Conservation (phyloP, 2,329 filamentous ascomycete genomes). For the Aureobasidium vineae region DNA sequence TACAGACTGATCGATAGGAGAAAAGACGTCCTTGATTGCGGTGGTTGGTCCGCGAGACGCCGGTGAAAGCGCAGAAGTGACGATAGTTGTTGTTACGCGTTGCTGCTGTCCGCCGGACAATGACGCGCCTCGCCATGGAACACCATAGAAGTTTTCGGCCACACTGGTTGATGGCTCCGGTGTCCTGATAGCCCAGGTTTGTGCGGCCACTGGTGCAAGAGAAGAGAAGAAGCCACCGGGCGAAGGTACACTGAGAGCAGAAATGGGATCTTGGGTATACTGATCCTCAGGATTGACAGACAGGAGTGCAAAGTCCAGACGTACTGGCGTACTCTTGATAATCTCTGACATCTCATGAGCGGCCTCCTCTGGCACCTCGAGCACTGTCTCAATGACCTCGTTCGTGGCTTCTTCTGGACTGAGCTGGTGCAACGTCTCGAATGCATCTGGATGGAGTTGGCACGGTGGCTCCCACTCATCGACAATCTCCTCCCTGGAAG, state of each 20-base stretch:
- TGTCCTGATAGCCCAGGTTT: constrained; percentile 70
- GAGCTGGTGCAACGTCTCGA: constrained; percentile 76
- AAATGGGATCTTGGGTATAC: constrained; percentile 63
- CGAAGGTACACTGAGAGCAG: constrained; percentile 82
- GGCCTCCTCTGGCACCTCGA: constrained; percentile 51
- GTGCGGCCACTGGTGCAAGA: constrained; percentile 69
- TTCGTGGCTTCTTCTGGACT: constrained; percentile 49
- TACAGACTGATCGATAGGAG: constrained; percentile 37
- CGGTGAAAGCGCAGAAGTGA: constrained; percentile 49
- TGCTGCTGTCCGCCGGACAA: constrained; percentile 41
- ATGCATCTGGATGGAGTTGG: constrained; percentile 71
- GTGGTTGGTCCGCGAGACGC: constrained; percentile 61
- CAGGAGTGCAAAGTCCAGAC: constrained; percentile 18
- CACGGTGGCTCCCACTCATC: constrained; percentile 61
- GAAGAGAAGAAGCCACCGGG: constrained; percentile 90
- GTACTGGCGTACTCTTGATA: constrained; percentile 42
- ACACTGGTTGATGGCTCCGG: constrained; percentile 76
- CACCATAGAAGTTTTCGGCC: constrained; percentile 88
- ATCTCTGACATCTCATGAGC: constrained; percentile 59
- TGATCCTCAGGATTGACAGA: constrained; percentile 29
- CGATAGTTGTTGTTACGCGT: constrained; percentile 63
- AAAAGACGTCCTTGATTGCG: constrained; percentile 55
- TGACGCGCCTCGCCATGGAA: constrained; percentile 60
- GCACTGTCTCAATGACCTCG: constrained; percentile 37
- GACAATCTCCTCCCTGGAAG: constrained; percentile 51